Evolutionary conservation across 352 stramenopile species (phyloP).

Genomic region (Globisporangium cystogenes): DNA sequence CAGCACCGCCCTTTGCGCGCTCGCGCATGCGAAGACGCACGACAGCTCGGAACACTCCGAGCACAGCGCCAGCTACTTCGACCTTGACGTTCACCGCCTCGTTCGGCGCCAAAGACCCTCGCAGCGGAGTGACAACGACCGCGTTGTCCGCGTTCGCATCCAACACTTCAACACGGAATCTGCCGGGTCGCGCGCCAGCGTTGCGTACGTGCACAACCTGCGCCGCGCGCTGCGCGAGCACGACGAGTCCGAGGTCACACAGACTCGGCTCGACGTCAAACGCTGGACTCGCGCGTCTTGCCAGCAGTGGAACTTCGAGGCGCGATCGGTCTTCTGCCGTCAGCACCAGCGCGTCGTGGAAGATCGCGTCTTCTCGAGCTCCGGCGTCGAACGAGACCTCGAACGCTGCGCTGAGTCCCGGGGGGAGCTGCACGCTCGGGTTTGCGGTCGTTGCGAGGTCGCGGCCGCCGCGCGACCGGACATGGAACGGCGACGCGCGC

Average conservation of each 20-base stretch:
- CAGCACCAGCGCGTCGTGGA: constrained; percentile 61
- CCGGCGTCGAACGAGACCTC: constrained; percentile 56
- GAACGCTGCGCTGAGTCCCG: constrained; percentile 52
- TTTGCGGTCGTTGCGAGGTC: constrained; percentile 67
- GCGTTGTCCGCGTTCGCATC: constrained; percentile 4
- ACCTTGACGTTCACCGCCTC: constrained; percentile 42
- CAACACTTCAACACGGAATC: constrained; percentile 52
- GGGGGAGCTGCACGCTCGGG: constrained; percentile 52
- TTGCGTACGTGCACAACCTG: constrained; percentile 56
- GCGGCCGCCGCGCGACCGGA: constrained; percentile 35
- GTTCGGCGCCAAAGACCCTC: constrained; percentile 22
- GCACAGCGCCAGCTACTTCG: constrained; percentile 28
- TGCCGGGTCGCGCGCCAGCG: constrained; percentile 24
- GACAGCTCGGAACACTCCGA: constrained; percentile 34
- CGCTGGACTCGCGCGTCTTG: constrained; percentile 41
- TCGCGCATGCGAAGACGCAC: constrained; percentile 43
- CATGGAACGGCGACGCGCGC: constrained; percentile 45
- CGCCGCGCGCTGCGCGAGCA: constrained; percentile 48
- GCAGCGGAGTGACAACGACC: constrained; percentile 19
- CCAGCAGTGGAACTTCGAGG: constrained; percentile 59
- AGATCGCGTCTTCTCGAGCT: constrained; percentile 18
- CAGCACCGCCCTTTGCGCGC: constrained; percentile 3
- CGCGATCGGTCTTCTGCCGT: constrained; percentile 48
- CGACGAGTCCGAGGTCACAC: constrained; percentile 63
- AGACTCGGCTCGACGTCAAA: constrained; percentile 46